Evolutionary conservation across 257 asterid species (phyloP).

Genomic region (Leptodermis oblonga): DNA sequence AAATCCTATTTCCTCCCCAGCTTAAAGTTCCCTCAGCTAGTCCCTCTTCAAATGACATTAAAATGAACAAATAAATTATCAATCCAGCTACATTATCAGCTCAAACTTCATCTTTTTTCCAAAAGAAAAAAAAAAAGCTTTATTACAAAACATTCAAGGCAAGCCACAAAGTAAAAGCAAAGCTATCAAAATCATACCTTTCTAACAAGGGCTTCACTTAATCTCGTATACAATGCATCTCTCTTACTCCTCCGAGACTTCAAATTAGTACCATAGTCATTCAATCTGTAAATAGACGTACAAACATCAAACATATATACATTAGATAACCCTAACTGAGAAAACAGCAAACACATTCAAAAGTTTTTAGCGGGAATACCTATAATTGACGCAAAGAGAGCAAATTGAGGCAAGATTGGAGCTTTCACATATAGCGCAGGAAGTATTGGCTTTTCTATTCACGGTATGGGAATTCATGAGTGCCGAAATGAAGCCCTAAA

Average conservation of each 20-base stretch:
- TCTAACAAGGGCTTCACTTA: constrained; percentile 78
- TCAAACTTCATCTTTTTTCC: not conserved
- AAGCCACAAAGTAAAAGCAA: not conserved
- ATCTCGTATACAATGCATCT: constrained; percentile 58
- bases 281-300: constrained; percentile 46
- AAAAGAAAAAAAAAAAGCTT: not conserved
- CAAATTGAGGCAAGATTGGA: constrained; percentile 87
- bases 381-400: constrained; percentile 71
- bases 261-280: constrained; percentile 50
- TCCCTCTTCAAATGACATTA: not conserved
- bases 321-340: constrained; percentile 3
- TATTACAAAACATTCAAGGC: not conserved
- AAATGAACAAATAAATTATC: not conserved
- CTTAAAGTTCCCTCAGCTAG: not conserved
- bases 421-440: constrained; percentile 80
- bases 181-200: constrained; percentile 46
- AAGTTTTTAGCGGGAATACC: constrained; percentile 31
- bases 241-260: constrained; percentile 62
- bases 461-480: constrained; percentile 23
- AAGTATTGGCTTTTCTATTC: constrained; percentile 41
- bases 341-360: not conserved
- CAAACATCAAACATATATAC: not conserved
- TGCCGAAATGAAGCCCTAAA: not conserved
- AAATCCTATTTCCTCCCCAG: not conserved
- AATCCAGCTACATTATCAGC: constrained; percentile 1